Conservation (phyloP, 2,329 filamentous ascomycete species). For the Xylaria sp. region DNA sequence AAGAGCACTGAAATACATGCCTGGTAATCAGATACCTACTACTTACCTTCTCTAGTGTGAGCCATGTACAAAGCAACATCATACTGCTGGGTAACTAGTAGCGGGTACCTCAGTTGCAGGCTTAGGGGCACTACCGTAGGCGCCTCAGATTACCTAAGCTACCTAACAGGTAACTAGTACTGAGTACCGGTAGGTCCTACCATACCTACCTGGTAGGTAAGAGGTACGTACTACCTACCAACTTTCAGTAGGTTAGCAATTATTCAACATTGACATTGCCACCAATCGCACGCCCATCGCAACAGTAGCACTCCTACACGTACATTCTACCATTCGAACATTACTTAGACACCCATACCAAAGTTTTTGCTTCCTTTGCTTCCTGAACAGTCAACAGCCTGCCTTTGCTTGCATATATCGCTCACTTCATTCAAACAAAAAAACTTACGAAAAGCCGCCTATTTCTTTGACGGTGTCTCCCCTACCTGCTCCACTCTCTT, state of each 20-base stretch:
- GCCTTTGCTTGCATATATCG: not conserved
- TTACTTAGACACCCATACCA: not conserved
- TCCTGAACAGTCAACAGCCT: not conserved
- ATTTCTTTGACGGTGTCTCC: conserved; percentile 2
- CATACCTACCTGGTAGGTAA: too few relatives aligned
- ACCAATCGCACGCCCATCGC: conserved; percentile 13
- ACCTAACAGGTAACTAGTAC: too few relatives aligned
- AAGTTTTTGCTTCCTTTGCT: not conserved
- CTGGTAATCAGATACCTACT: not conserved
- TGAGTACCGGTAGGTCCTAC: too few relatives aligned
- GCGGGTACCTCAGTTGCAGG: not conserved
- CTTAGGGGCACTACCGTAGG: too few relatives aligned
- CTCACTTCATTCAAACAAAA: not conserved
- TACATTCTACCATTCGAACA: not conserved
- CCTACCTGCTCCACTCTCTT: not conserved
- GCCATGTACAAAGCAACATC: too few relatives aligned
- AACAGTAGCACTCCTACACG: not conserved
- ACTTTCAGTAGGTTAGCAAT: conserved; percentile 3
- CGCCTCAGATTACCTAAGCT: too few relatives aligned
- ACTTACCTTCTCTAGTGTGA: not conserved
- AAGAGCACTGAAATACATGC: not conserved
- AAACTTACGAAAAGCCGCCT: not conserved
- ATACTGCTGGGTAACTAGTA: not conserved
- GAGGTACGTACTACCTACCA: not conserved
- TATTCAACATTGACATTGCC: conserved; percentile 15